Conservation (phyloP, 768 basidiomycete species). For the Sporobolomyces pararoseus region DNA sequence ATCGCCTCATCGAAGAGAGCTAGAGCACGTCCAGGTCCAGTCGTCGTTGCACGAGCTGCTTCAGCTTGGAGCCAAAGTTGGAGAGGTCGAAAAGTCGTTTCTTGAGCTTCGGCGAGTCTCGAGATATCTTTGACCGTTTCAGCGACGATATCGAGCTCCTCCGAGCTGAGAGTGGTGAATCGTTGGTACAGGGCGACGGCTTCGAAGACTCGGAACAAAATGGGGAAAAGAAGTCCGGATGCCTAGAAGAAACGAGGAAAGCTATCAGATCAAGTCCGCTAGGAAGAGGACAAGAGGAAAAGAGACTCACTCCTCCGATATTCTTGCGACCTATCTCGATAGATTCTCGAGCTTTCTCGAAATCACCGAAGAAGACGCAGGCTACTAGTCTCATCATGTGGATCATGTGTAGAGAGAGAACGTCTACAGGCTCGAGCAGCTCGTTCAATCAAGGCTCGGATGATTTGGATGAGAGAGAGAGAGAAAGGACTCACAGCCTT, state of each 20-base stretch:
- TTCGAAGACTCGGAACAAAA: conserved; percentile 33
- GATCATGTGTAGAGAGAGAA: conserved; percentile 24
- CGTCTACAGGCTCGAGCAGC: conserved; percentile 14
- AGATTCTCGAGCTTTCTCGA: background rate
- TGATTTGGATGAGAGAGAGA: no score
- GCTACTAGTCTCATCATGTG: conserved; percentile 31
- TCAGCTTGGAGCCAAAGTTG: conserved; percentile 40
- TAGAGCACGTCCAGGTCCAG: background rate
- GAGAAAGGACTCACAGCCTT: conserved; percentile 4
- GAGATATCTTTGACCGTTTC: background rate
- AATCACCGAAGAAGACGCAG: conserved; percentile 32
- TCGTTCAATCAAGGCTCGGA: no score
- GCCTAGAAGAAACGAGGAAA: conserved; percentile 18
- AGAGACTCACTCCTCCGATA: conserved; percentile 16
- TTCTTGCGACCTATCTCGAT: conserved; percentile 9
- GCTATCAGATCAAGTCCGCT: background rate
- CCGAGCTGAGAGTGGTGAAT: background rate
- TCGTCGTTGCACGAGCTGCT: background rate
- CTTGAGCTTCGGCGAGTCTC: conserved; percentile 22
- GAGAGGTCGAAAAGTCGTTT: conserved; percentile 20
- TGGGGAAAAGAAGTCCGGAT: conserved; percentile 31
- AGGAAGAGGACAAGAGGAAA: background rate
- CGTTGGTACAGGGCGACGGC: conserved; percentile 27
- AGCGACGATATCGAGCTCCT: conserved; percentile 6
- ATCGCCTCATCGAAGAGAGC: conserved; percentile 26